Evolutionary conservation across 495 filamentous ascomycete genomes (phyloP), one percentile per base, ranked within the genome.

Genomic region (Penicillium mononematosum): DNA sequence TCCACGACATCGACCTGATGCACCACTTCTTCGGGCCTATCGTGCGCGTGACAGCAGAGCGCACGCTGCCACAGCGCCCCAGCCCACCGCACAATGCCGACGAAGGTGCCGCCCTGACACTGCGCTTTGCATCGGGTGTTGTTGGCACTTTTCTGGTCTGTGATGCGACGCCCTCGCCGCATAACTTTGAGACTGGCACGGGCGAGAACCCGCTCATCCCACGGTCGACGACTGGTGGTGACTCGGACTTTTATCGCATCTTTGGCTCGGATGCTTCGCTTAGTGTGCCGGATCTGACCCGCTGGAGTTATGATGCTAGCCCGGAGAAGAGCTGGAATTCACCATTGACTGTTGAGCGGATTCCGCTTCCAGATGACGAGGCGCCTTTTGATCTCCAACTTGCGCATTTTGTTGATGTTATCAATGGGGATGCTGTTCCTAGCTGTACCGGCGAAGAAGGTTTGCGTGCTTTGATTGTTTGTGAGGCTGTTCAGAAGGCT

Each of bases 1-100:
- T 85, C 27, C 83, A 85, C 59, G 84, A 86, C 47, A 70, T 85
- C 42, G 84, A 86, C 59, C 66, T 81, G 3, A 70, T 86, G 58
- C 82, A 85, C 45, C 78, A 81, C 65, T 64, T 86, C 6, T 75
- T 85, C 42, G 84, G 84, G 0, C 74, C 81, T 0, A 80, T 85
- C 36, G 60, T 69, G 5, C 68, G 76, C 2, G 75, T 85, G 0
- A 74, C 78, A 46, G 84, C 81, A 0, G 78, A 85, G 61, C 50
- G 62, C 19, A 78, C 73, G 0, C n/a, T 58, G 3, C 71, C 75
- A 2, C 75, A 78, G 48, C 73, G 82, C 0, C 53, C 63, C 0
- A 58, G 52, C 7, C 59, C 67, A 0, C 62, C 59, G 0, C 75
- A 80, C 59, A 69, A 73, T 4, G 82, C 79, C 0, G 83, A 85